A percentile compares a stretch with the other conserved stretches of the same genome.
Conservation (phyloP, 495 filamentous ascomycete species). For the Amorphotheca resinae region DNA sequence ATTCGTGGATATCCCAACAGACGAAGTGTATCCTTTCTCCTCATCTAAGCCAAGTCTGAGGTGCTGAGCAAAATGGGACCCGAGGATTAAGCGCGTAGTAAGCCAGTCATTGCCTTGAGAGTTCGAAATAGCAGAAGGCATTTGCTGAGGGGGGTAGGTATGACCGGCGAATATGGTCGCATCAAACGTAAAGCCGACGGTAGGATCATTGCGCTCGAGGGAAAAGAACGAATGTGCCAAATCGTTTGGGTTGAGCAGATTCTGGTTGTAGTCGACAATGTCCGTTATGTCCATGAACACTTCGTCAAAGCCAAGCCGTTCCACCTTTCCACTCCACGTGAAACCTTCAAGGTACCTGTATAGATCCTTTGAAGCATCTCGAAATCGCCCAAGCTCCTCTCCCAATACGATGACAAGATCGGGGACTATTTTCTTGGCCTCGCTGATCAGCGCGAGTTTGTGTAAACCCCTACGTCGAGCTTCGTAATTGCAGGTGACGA, state of each 20-base stretch:
- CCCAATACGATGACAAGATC: constrained; percentile 77
- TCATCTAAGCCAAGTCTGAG: constrained; percentile 60
- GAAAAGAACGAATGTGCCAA: constrained; percentile 64
- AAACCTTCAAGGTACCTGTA: constrained; percentile 56
- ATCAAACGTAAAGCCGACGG: constrained; percentile 66
- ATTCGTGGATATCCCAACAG: constrained; percentile 77
- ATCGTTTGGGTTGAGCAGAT: constrained; percentile 53
- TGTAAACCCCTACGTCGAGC: constrained; percentile 62
- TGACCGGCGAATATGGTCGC: constrained; percentile 48
- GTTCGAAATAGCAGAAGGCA: neutral
- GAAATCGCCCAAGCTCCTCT: constrained; percentile 76
- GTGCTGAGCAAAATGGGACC: constrained; percentile 61
- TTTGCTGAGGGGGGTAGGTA: constrained; percentile 33
- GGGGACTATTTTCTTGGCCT: constrained; percentile 70
- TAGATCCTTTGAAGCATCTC: constrained; percentile 71
- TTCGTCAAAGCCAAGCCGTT: constrained; percentile 83
- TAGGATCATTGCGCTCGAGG: constrained; percentile 62
- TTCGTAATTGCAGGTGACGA: constrained; percentile 92
- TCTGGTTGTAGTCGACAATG: constrained; percentile 66
- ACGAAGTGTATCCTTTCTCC: constrained; percentile 71
- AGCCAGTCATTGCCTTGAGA: constrained; percentile 19
- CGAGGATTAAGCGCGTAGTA: constrained; percentile 46
- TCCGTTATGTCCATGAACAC: constrained; percentile 67
- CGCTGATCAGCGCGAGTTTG: constrained; percentile 73
- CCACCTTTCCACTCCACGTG: constrained; percentile 62